Base-by-base conservation (phyloP, 2,329 filamentous ascomycete species). In the Colletotrichum shisoi region DNA sequence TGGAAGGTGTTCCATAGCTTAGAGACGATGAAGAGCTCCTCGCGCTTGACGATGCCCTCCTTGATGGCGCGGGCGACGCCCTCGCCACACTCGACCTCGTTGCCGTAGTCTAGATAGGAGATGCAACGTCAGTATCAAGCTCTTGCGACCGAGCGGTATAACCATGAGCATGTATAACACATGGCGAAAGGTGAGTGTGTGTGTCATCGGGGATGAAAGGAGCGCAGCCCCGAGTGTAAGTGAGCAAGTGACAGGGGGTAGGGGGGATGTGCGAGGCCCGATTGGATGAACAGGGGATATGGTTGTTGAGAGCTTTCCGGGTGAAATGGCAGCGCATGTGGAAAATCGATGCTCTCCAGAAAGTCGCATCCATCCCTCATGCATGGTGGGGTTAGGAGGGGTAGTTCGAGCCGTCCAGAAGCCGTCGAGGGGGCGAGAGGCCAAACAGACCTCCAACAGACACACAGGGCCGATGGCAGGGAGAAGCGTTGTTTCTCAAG, bases 1-100 rank as follows among this genome's bases (percentile, higher is more conserved):
- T 96, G 92, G 87, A 93, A 96, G 71, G 89, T 89, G 83, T 94
- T 93, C 93, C 93, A 96, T 66, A 97, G 89, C 84, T 96, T 97
- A 79, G 90, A 93, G 71, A 94, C 91, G 76, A 97, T 89, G 87
- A 96, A 96, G 76, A 96, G 90, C 27, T 97, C 92, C 79, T 91
- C 88, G 68, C 92, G 90, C 83, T 89, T 93, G 72, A 94, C 91
- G 66, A 94, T 79, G 49, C 91, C 91, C 11, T 95, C 92, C 75
- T 90, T 85, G 80, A 95, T 92, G 74, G 92, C 92, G 72, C 90
- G 90, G 67, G 89, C 87, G 53, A 94, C 85, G 73, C 92, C 92
- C 76, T 93, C 81, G 67, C 91, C 92, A 71, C 86, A 88, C 79
- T 93, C 91, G 72, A 87, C 87, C 79, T 94, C 92, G 77, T 94